Percentiles rank a stretch among this genome's conserved stretches.
Conservation (phyloP, 106 monocot genomes). For the Apostasia shenzhenica region DNA sequence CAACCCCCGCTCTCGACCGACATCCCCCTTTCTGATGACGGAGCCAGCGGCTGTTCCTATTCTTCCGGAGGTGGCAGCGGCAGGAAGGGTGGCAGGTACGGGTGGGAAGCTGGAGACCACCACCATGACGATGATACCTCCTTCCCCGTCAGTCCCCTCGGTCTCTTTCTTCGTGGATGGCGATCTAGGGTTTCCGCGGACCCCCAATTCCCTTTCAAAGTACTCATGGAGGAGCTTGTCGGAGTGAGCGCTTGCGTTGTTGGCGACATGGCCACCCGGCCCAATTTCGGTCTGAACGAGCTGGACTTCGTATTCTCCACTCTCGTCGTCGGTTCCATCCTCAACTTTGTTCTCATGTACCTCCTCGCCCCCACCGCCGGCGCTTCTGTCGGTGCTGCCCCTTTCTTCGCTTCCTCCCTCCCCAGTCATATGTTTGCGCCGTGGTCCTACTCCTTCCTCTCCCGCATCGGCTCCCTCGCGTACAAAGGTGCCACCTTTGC, state of each 20-base stretch:
- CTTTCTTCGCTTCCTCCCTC: constrained; percentile 19
- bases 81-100: neutral
- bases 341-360: constrained; percentile 88
- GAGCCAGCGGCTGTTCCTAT: neutral
- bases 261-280: constrained; percentile 81
- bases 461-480: constrained; percentile 42
- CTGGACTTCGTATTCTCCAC: constrained; percentile 92
- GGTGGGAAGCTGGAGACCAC: neutral
- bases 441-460: constrained; percentile 35
- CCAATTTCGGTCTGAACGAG: constrained; percentile 82
- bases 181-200: constrained; percentile 70
- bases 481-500: constrained; percentile 66
- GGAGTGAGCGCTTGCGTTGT: constrained; percentile 62
- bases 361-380: constrained; percentile 57
- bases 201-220: constrained; percentile 83
- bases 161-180: constrained; percentile 60
- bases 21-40: neutral
- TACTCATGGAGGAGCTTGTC: constrained; percentile 79
- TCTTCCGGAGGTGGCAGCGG: constrained; percentile 13
- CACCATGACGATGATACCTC: neutral
- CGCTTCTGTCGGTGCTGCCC: constrained; percentile 18
- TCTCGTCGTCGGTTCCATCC: constrained; percentile 78
- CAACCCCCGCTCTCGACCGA: constrained; percentile 1
- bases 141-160: constrained; percentile 21
- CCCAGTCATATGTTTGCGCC: constrained; percentile 72